Evolutionary conservation across 108 stramenopile genomes (phyloP).

Genomic region (Skeletonema costatum): DNA sequence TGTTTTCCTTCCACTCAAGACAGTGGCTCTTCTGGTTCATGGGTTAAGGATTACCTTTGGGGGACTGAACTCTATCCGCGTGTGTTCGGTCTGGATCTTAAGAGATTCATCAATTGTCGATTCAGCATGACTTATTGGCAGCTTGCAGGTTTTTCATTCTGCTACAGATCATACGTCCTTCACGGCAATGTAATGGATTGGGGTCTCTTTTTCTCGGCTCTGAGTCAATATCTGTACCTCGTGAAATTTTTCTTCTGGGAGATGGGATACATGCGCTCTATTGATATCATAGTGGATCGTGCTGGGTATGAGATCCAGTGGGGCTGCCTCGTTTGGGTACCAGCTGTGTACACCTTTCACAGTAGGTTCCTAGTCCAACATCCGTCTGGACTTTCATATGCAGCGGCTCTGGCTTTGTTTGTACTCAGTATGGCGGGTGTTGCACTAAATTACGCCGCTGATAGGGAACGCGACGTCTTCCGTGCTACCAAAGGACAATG

Average conservation of each 20-base stretch:
- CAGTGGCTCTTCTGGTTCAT: slow-evolving; percentile 82
- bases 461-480: slow-evolving; percentile 94
- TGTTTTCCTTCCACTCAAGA: slow-evolving; percentile 86
- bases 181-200: slow-evolving; percentile 46
- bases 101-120: slow-evolving; percentile 98
- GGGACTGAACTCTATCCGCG: slow-evolving; percentile 98
- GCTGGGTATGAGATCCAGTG: slow-evolving; percentile 96
- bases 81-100: slow-evolving; percentile 94
- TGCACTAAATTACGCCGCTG: slow-evolving; percentile 95
- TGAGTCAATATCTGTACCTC: slow-evolving; percentile 82
- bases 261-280: slow-evolving; percentile 99
- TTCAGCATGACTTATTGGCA: slow-evolving; percentile 99
- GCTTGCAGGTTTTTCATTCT: slow-evolving; percentile 73
- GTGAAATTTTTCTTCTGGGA: slow-evolving; percentile 99
- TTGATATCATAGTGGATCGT: slow-evolving; percentile 91
- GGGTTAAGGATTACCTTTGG: slow-evolving; percentile 97
- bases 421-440: slow-evolving; percentile 73
- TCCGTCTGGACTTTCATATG: slow-evolving; percentile 71
- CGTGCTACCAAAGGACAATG: slow-evolving; percentile 82
- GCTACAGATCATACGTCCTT: slow-evolving; percentile 50
- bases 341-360: slow-evolving; percentile 92
- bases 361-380: slow-evolving; percentile 85
- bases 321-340: slow-evolving; percentile 99
- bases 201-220: slow-evolving; percentile 51
- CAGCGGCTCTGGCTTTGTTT: slow-evolving; percentile 64